Conservation (phyloP, 768 basidiomycete species). For the Trametes coccinea region DNA sequence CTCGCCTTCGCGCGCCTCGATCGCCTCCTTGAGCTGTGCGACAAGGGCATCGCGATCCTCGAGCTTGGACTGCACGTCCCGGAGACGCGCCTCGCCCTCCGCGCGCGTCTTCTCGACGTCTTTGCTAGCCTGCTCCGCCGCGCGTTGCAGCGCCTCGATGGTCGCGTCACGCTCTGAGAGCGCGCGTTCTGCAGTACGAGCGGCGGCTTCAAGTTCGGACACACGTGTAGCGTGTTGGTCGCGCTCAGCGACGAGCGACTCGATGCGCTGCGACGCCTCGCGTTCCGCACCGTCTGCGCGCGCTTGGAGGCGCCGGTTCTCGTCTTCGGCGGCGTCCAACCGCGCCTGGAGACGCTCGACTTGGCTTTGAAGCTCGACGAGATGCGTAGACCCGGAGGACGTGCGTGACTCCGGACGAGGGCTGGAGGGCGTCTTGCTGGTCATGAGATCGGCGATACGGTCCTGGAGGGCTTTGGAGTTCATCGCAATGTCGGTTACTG, state of each 20-base stretch:
- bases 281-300: conserved; percentile 22
- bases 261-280: conserved; percentile 22
- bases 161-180: conserved; percentile 46
- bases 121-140: conserved; percentile 36
- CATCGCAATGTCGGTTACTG: conserved; percentile 38
- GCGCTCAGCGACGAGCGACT: conserved; percentile 43
- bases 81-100: conserved; percentile 45
- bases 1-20: conserved; percentile 51
- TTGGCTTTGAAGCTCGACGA: conserved; percentile 38
- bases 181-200: conserved; percentile 43
- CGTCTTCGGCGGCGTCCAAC: conserved; percentile 66
- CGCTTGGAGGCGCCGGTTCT: conserved; percentile 60
- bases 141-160: conserved; percentile 49
- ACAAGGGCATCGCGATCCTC: conserved; percentile 46
- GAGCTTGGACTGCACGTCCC: conserved; percentile 46
- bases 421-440: conserved; percentile 32
- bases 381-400: conserved; percentile 33
- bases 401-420: conserved; percentile 39
- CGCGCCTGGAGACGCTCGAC: conserved; percentile 46
- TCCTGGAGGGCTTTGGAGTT: conserved; percentile 48
- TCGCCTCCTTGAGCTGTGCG: conserved; percentile 50
- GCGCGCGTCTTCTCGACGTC: conserved; percentile 48
- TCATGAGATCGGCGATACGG: conserved; percentile 47
- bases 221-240: conserved; percentile 43
- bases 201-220: conserved; percentile 44